Percentiles rank a stretch among this genome's conserved stretches.
Conservation (phyloP, 495 filamentous ascomycete species). For the Aspergillus cristatus region DNA sequence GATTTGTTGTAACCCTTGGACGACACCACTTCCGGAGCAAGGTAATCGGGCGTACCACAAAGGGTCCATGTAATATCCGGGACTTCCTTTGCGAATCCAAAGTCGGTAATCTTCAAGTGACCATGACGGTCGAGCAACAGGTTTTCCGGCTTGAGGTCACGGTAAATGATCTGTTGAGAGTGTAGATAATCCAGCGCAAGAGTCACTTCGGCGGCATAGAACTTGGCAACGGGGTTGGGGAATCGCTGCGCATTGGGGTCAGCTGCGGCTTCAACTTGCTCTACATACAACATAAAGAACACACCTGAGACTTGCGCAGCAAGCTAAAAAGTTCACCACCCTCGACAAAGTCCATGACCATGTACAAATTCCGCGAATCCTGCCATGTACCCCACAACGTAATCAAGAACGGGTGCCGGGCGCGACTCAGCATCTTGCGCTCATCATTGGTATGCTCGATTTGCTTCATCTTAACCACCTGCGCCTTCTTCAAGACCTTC, state of each 20-base stretch:
- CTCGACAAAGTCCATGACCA: conserved; percentile 99
- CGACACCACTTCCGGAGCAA: conserved; percentile 92
- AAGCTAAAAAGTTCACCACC: conserved; percentile 95
- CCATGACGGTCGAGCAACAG: conserved; percentile 90
- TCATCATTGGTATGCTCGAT: conserved; percentile 99
- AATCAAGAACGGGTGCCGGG: conserved; percentile 94
- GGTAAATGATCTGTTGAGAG: conserved; percentile 88
- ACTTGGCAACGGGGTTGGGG: conserved; percentile 96
- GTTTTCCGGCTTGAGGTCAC: conserved; percentile 96
- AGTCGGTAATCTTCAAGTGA: conserved; percentile 97
- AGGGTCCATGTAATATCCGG: conserved; percentile 99
- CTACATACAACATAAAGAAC: conserved; percentile 16
- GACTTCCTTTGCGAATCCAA: conserved; percentile 96
- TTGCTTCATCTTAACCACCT: conserved; percentile 99
- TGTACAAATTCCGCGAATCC: conserved; percentile 90
- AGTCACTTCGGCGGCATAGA: conserved; percentile 96
- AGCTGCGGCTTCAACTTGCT: background rate
- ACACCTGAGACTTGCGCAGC: conserved; percentile 90
- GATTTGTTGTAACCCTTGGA: conserved; percentile 99
- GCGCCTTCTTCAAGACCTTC: conserved; percentile 95
- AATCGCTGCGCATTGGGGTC: conserved; percentile 59
- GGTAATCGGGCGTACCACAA: conserved; percentile 96
- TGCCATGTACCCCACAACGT: conserved; percentile 98
- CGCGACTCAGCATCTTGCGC: conserved; percentile 84
- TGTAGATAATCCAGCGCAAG: conserved; percentile 96